Evolutionary conservation across 2,329 filamentous ascomycete species (phyloP).

Genomic region (Cladophialophora immunda): DNA sequence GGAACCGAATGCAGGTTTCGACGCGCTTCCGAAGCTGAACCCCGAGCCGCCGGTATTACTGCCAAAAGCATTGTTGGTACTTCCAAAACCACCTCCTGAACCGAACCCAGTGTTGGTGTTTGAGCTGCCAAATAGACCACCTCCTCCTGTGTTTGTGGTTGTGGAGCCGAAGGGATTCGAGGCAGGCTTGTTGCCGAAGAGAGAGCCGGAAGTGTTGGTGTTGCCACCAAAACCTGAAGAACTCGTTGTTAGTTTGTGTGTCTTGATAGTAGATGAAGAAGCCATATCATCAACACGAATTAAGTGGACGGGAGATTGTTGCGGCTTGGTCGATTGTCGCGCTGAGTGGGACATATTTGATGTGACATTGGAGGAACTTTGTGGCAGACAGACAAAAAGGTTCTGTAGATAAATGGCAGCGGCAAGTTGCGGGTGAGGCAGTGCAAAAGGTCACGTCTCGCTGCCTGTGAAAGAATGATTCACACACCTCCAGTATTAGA

Average conservation of each 20-base stretch:
- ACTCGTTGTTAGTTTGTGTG: constrained; percentile 19
- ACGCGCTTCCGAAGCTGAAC: constrained; percentile 56
- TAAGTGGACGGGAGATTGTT: constrained; percentile 6
- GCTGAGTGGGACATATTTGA: constrained; percentile 15
- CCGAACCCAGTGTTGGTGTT: constrained; percentile 36
- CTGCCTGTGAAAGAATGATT: constrained; percentile 6
- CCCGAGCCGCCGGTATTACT: constrained; percentile 43
- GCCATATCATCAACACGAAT: not conserved
- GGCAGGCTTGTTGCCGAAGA: constrained; percentile 39
- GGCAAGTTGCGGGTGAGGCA: constrained; percentile 1
- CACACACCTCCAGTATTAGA: constrained; percentile 33
- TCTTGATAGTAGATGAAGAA: constrained; percentile 2
- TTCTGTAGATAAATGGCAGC: not conserved
- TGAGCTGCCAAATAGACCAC: constrained; percentile 38
- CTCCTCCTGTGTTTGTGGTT: constrained; percentile 36
- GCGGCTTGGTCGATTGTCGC: constrained; percentile 2
- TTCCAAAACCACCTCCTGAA: constrained; percentile 35
- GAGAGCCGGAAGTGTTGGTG: constrained; percentile 32
- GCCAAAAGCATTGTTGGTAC: constrained; percentile 38
- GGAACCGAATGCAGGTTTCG: constrained; percentile 58
- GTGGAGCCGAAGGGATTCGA: constrained; percentile 38
- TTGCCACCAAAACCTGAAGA: constrained; percentile 35
- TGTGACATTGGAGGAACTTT: not conserved
- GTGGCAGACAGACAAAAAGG: not conserved
- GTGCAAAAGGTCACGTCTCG: constrained; percentile 10